Evolutionary conservation across 1,139 yeast species (phyloP), one percentile per base, ranked within the genome.

Genomic region (Zygosaccharomyces pseudobailii): DNA sequence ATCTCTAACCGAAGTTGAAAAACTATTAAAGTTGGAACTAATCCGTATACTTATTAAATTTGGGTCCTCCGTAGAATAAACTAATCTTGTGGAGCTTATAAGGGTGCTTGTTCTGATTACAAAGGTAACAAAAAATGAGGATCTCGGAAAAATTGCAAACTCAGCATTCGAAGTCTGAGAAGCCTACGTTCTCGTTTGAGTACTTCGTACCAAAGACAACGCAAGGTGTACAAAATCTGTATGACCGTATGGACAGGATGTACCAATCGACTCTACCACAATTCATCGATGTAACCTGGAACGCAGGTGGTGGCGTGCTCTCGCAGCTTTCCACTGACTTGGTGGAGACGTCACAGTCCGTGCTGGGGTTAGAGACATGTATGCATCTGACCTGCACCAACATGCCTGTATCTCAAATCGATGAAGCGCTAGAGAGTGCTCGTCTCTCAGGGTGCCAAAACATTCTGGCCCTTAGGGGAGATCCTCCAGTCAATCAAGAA

Each of bases 171-270:
- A 55, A 54, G 28, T 56, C 55, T 7, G 28, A 50, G 20, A 60
- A 57, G 42, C 61, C 95, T 4, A 87, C 97, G 4, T 92, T 87
- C 67, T 90, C 97, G 42, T 92, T 90, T 62, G 98, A 92, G 73
- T 92, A 87, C 71, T 92, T 92, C 66, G 96, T 92, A n/a, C 98
- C 98, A 39, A 92, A 92, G 72, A 92, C 98, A 0, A 76, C 94
- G 22, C 97, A 92, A 68, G 98, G 98, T 66, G 94, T 90, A 28
- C 96, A 90, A 67, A 92, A 92, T 65, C 75, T 92, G 50, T 92
- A 90, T 69, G 98, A 92, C 67, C 79, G 98, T 66, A 92, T 92
- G 94, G 97, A 92, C 65, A 80, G 97, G 68, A 92, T 92, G 98
- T 88, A 87, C 68, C 90, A 87, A 56, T 57, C 63, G 6, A 74